Base-by-base conservation (phyloP, 148 eudicot species). In the Vaccinium corymbosum region DNA sequence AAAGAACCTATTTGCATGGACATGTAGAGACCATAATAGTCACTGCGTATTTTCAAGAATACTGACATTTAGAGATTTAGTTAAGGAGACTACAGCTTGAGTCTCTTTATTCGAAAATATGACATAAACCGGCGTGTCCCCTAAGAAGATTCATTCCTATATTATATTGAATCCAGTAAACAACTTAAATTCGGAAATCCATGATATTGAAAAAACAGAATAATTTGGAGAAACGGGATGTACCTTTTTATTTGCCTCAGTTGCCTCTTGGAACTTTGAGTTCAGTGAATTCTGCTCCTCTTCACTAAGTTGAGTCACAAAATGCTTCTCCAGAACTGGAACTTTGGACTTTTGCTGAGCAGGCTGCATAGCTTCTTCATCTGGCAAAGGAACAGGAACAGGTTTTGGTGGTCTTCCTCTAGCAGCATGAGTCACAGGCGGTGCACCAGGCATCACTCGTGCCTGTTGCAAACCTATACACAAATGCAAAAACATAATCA, bases 281-380 rank as follows among this genome's bases (percentile, higher is more conserved):
- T 93, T 93, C 78, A 97, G 89, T 79, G 94, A 85, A 82, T 93
- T 90, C 88, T 97, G 99, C 86, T 97, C 98, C 87, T 89, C 95
- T 88, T 92, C 94, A 86, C 98, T 97, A 78, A 97, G 93, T 86
- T 97, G 99, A 86, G 93, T 95, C 66, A 95, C 87, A 46, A 97
- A 89, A 88, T 97, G 92, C 88, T 94, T 95, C 90, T 97, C 99
- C 86, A 97, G 85, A 17, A 83, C 94, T 53, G 99, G 98, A 85
- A 97, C 98, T 90, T 90, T 92, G 53, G 96, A 88, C 81, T 91
- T 97, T 66, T 90, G 96, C 86, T 87, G 93, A 87, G 91, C 87
- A 76, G 95, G 89, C 70, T 89, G 94, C 77, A 88, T 83, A 62
- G 83, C 87, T 79, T 92, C 94, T 79, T 92, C 94, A 29, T 94